A percentile compares a stretch with the other conserved stretches of the same genome.
Conservation (phyloP, 768 basidiomycete genomes). For the Dioszegia aurantiaca region DNA sequence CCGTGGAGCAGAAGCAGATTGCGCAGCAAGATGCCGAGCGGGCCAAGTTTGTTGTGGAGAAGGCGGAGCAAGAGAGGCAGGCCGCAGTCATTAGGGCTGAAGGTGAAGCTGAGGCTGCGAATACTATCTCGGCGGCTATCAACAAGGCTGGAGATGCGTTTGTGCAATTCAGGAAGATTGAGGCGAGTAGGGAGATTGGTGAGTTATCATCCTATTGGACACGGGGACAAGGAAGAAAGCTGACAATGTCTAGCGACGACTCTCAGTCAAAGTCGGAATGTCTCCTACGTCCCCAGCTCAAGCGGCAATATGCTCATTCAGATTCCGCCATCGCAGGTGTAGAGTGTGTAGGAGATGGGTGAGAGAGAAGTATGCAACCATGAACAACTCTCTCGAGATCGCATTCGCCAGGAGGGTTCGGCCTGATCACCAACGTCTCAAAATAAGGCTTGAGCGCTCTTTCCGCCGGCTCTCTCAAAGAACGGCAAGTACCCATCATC, state of each 20-base stretch:
- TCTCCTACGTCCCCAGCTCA: slow-evolving; percentile 47
- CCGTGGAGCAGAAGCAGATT: slow-evolving; percentile 99
- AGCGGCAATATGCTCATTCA: slow-evolving; percentile 46
- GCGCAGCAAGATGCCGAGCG: slow-evolving; percentile 99
- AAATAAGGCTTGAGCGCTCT: no score
- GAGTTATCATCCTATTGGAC: slow-evolving; percentile 17
- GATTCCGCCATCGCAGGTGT: slow-evolving; percentile 33
- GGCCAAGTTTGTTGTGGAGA: slow-evolving; percentile 98
- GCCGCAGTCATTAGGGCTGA: slow-evolving; percentile 97
- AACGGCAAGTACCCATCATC: no score
- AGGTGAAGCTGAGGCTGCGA: slow-evolving; percentile 95
- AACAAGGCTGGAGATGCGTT: slow-evolving; percentile 70
- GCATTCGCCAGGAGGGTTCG: no score
- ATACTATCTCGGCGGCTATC: slow-evolving; percentile 83
- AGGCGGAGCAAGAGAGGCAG: slow-evolving; percentile 99
- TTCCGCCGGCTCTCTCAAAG: no score
- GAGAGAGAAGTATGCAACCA: slow-evolving; percentile 1
- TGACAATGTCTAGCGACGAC: slow-evolving; percentile 31
- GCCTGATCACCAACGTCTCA: background rate
- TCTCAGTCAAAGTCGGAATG: slow-evolving; percentile 46
- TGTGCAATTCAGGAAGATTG: slow-evolving; percentile 90
- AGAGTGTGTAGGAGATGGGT: background rate
- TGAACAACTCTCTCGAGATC: slow-evolving; percentile 6
- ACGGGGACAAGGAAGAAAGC: background rate
- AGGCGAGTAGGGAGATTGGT: slow-evolving; percentile 94